Evolutionary conservation across 257 asterid species (phyloP), one percentile per base, ranked within the genome.

Genomic region (Plectranthus barbatus): DNA sequence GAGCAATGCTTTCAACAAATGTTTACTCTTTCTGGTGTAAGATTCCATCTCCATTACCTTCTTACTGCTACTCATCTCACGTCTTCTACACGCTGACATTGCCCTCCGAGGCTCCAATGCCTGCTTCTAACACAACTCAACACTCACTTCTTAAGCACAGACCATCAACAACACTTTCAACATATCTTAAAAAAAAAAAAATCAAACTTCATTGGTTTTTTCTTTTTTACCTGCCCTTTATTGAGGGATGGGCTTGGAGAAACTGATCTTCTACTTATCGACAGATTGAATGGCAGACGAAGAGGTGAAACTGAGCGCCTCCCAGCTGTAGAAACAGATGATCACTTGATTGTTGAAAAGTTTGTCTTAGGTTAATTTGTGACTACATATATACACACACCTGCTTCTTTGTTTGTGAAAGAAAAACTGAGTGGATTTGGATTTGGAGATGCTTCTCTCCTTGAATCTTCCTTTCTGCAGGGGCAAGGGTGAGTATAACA

Each of bases 101-200:
- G 89, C 65, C 57, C 84, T 58, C 50, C 81, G 71, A 1, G 87
- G 83, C 75, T 76, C 87, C 15, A 78, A 74, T 48, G 83, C 83
- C 41, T 13, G 18, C 48, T 42, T 18, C 48, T 40, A 7, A 6
- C 13, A n/a, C 10, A n/a, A 4, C 11, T 36, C 41, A 36, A n/a
- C n/a, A n/a, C n/a, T 36, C 41, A 36, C 7, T 36, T 36, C 1
- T 37, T 37, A 9, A 9, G 9, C 44, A 37, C 44, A n/a, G n/a
- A n/a, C n/a, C n/a, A n/a, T n/a, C n/a, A n/a, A n/a, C n/a, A n/a
- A n/a, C n/a, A n/a, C n/a, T n/a, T 37, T 0, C 4, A 37, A 37
- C 13, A 9, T 37, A 37, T 31, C 6, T 3, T 0, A 6, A 31
- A 2, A 3, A 31, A 31, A 6, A 26, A 5, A 26, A 26, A 26